Base-by-base conservation (phyloP, 148 eudicot genomes). In the Fagopyrum esculentum region DNA sequence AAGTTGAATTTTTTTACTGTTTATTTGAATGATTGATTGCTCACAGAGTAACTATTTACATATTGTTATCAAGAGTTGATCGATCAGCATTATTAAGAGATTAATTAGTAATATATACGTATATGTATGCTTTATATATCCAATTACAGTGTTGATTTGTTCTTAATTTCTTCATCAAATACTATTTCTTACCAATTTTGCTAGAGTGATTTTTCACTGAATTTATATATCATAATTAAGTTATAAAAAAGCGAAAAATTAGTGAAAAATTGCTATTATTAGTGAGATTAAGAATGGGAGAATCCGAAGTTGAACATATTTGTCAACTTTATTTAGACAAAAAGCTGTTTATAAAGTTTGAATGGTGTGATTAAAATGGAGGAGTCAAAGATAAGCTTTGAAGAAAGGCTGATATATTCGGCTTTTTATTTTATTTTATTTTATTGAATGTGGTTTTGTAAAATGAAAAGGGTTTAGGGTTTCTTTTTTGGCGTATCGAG, bases 401-500 rank as follows among this genome's bases (percentile, higher is more conserved):
- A 43, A 66, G 17, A 40, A 40, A 43, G 46, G 8, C 47, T 35
- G 68, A 26, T 9, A 29, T 43, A 61, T 61, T 26, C 40, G 68
- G 43, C 68, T 61, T 57, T 22, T 22, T 22, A 22, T 22, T 22
- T 57, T 61, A 61, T 61, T 66, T 46, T n/a, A n/a, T 40, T 35
- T 66, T 45, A 66, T 64, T 35, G 2, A 35, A 11, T 64, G 2
- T 10, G 30, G 17, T 72, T 72, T 50, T 52, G 29, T 51, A 72
- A 48, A 48, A 72, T 29, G 45, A 45, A 72, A 43, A 51, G 43
- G n/a, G 74, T 29, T 48, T 72, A 49, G 55, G 17, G 19, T 72
- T 49, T 52, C n/a, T 72, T 72, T 49, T 49, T 26, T 50, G 54
- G 51, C 74, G 50, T 72, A 35, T 72, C 10, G 43, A 72, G 55